These are phyloP conservation scores for Beauveria asiatica DNA, from an alignment of 2,329 filamentous ascomycete genomes.

Conservation along the genomic window DNA sequence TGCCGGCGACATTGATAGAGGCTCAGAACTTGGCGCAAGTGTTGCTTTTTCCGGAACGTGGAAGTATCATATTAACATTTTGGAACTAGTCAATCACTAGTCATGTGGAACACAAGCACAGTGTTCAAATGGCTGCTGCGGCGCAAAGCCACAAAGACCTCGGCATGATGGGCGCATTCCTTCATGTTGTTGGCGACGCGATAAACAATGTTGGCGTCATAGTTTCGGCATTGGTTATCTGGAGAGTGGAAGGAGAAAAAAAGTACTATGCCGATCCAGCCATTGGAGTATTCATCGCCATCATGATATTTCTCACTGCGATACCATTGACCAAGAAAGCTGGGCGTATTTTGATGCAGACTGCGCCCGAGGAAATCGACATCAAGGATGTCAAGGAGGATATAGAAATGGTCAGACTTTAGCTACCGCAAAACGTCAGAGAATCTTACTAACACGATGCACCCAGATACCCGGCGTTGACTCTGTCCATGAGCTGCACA, in stretches of 20 bases:
- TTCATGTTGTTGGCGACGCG: slow-evolving; percentile 65
- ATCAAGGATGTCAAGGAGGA: slow-evolving; percentile 58
- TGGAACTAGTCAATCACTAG: slow-evolving; percentile 11
- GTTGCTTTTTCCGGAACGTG: not conserved
- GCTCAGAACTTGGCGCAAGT: not conserved
- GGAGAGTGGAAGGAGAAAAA: slow-evolving; percentile 47
- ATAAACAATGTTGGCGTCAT: slow-evolving; percentile 73
- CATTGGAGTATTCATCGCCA: slow-evolving; percentile 57
- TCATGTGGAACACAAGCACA: slow-evolving; percentile 45
- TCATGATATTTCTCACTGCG: slow-evolving; percentile 62
- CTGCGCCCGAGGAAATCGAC: slow-evolving; percentile 51
- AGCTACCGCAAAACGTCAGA: not conserved
- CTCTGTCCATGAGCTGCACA: slow-evolving; percentile 63
- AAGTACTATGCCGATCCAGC: slow-evolving; percentile 67
- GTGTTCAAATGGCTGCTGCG: slow-evolving; percentile 16
- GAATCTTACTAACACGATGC: slow-evolving; percentile 10
- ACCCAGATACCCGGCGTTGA: slow-evolving; percentile 54
- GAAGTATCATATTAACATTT: not conserved
- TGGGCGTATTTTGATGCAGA: slow-evolving; percentile 60
- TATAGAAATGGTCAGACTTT: slow-evolving; percentile 46
- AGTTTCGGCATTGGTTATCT: slow-evolving; percentile 59
- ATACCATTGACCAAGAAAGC: slow-evolving; percentile 53
- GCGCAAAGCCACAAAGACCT: slow-evolving; percentile 45
- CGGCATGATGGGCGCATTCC: slow-evolving; percentile 61
- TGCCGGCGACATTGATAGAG: not conserved